Conservation (phyloP, 345 rosid genomes). For the Euphorbia lathyris region DNA sequence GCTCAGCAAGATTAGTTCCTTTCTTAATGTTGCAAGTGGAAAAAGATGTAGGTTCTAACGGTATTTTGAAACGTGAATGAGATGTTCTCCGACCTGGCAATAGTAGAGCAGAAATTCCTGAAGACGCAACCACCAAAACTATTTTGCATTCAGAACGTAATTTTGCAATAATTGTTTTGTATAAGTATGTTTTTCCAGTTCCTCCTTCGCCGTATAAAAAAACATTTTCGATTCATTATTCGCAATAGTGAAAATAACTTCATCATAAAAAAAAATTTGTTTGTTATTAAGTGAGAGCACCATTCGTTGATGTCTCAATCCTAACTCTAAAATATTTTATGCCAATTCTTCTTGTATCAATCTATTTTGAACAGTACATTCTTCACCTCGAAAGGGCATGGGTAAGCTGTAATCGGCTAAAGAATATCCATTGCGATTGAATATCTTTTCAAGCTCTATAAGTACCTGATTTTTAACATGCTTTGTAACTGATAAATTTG, state of each 20-base stretch:
- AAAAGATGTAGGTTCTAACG: background rate
- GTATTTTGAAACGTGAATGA: conserved; percentile 14
- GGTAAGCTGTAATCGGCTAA: background rate
- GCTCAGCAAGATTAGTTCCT: background rate
- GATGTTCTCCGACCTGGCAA: background rate
- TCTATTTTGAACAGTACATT: background rate
- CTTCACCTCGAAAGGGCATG: background rate
- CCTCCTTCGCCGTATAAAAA: background rate
- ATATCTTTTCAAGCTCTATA: background rate
- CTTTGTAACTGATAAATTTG: too few species aligned
- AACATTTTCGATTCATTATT: background rate
- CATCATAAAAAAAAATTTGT: background rate
- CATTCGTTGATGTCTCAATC: background rate
- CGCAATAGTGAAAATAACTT: background rate
- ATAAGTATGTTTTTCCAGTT: background rate
- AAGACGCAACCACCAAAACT: background rate
- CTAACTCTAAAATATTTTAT: background rate
- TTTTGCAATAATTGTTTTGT: background rate
- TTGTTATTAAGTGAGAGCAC: background rate
- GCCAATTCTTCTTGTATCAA: background rate
- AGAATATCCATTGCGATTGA: background rate
- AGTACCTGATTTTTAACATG: background rate
- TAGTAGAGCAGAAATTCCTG: background rate
- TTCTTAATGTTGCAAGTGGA: conserved; percentile 8
- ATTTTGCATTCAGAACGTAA: background rate